Conservation (phyloP, 441 rosid genomes). For the Erodium moschatum region DNA sequence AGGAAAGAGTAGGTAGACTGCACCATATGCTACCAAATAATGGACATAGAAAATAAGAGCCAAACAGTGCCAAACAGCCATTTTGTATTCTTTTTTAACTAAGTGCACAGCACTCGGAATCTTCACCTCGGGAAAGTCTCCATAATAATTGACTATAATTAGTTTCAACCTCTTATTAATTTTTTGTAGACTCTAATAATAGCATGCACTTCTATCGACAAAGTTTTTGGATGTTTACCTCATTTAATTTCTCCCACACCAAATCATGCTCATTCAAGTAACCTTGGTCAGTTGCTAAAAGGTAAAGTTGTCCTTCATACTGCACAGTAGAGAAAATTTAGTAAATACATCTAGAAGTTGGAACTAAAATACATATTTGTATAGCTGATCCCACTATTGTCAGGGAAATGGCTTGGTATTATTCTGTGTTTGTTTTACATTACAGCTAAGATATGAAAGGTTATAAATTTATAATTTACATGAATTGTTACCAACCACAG, state of each 20-base stretch:
- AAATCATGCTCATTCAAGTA: constrained; percentile 82
- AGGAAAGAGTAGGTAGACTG: background rate
- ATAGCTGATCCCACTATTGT: background rate
- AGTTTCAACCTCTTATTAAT: background rate
- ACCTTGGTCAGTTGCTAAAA: constrained; percentile 98
- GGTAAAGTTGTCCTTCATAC: constrained; percentile 95
- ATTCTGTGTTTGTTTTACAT: background rate
- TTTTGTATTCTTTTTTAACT: background rate
- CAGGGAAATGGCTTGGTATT: background rate
- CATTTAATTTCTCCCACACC: constrained; percentile 94
- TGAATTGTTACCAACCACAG: constrained; percentile 6
- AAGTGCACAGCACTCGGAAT: background rate
- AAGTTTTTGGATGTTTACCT: constrained; percentile 39
- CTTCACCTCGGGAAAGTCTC: background rate
- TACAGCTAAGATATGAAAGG: constrained; percentile 3
- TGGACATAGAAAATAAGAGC: background rate
- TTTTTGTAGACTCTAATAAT: background rate
- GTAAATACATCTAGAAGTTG: constrained; percentile 10
- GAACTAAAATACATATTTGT: background rate
- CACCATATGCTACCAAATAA: background rate
- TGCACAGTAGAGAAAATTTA: constrained; percentile 32
- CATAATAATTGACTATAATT: background rate
- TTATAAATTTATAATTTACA: constrained; percentile 7
- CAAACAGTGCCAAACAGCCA: background rate
- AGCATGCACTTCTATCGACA: constrained; percentile 10